Base-by-base conservation (phyloP, 2,329 filamentous ascomycete species). In the Elsinoe perseae region DNA sequence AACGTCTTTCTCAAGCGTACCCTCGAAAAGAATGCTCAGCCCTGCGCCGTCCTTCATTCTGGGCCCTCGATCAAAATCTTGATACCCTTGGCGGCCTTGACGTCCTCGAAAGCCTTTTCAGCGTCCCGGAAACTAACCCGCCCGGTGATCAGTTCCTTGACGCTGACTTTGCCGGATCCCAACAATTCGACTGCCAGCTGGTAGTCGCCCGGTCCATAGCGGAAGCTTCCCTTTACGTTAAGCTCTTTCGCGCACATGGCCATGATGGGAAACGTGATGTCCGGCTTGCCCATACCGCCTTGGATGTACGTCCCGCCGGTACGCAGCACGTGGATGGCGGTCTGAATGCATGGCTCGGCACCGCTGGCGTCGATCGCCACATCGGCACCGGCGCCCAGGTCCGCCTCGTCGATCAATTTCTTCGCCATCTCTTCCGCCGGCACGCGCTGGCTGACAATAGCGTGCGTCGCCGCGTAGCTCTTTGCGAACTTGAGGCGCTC, bases 221-320 rank as follows among this genome's bases (percentile, higher is more conserved):
- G 55, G 55, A 64, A 64, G 85, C 85, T 90, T 21, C 90, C 90
- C 67, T 85, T 86, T 48, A 86, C 78, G 14, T 84, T 92, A 54
- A 95, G 77, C 75, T 95, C 91, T 75, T 95, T 95, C 52, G 84
- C 79, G 70, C 89, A 95, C 65, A 93, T 77, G 9, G 86, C 85
- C 82, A 91, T 87, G 69, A 96, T 95, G 57, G 91, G 91, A 75
- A 95, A 95, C 14, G 73, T 86, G 69, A 95, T 89, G 65, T 95
- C 87, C 38, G 82, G 72, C 67, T 85, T 85, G 66, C 91, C 91
- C 89, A 95, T 93, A 57, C 89, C 90, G 59, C 84, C 88, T 74
- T 93, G 88, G 3, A 93, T 70, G 62, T 89, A 92, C 14, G 80
- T 84, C 28, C 88, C 88, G 56, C 88, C 88, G 46, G 77, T 77